Conservation (phyloP, 202 grass and related monocot genomes). For the Zizania palustris region DNA sequence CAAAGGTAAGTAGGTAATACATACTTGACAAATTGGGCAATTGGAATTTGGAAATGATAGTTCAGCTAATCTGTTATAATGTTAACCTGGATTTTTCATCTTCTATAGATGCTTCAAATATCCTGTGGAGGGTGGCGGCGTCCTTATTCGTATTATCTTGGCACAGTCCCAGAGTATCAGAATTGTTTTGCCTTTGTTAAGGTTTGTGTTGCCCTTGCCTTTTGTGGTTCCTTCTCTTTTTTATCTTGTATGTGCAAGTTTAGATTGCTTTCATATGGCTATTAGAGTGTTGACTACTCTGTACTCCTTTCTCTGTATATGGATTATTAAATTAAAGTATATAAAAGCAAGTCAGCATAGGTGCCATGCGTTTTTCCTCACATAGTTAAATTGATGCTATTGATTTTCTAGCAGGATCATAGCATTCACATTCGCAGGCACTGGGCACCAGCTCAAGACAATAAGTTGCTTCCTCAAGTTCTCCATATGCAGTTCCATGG, state of each 20-base stretch:
- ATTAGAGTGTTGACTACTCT: neutral
- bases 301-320: neutral
- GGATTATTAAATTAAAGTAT: neutral
- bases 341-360: neutral
- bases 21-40: conserved; percentile 20
- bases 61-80: conserved; percentile 21
- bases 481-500: conserved; percentile 94
- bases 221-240: neutral
- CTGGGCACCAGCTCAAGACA: conserved; percentile 62
- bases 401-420: conserved; percentile 61
- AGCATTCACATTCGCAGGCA: conserved; percentile 73
- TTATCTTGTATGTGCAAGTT: conserved; percentile 2
- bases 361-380: conserved; percentile 24
- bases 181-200: conserved; percentile 92
- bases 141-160: conserved; percentile 92
- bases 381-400: conserved; percentile 9
- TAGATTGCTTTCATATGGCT: neutral
- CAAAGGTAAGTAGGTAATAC: conserved; percentile 60
- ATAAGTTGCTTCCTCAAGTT: conserved; percentile 66
- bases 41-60: conserved; percentile 14
- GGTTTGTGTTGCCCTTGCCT: conserved; percentile 54
- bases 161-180: conserved; percentile 62
- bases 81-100: neutral
- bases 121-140: conserved; percentile 93
- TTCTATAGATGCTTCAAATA: conserved; percentile 68